A percentile compares a stretch with the other conserved stretches of the same genome.
Evolutionary conservation across 345 rosid species (phyloP).

Genomic region (Sapria himalayana): DNA sequence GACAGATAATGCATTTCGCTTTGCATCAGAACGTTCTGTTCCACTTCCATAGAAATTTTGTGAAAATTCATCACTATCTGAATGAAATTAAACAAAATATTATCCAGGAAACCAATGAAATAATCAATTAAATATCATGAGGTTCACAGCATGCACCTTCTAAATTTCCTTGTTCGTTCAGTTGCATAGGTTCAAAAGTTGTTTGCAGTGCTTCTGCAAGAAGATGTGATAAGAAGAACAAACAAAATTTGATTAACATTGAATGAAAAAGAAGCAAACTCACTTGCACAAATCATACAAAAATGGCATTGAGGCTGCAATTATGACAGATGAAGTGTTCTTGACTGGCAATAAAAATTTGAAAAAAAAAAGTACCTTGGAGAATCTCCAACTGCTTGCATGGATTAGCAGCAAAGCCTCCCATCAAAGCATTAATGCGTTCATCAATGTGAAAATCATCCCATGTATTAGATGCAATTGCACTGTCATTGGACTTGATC

Average conservation of each 20-base stretch:
- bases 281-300: too few relatives aligned
- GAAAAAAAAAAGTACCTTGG: constrained; percentile 31
- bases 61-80: constrained; percentile 16
- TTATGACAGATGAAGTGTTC: too few relatives aligned
- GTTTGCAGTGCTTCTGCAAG: constrained; percentile 57
- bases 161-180: constrained; percentile 22
- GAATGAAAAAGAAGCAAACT: too few relatives aligned
- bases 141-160: constrained; percentile 27
- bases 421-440: constrained; percentile 53
- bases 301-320: too few relatives aligned
- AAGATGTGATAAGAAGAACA: constrained; percentile 5
- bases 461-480: constrained; percentile 13
- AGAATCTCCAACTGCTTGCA: constrained; percentile 70
- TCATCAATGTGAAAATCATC: constrained; percentile 51
- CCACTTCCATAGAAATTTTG: constrained; percentile 15
- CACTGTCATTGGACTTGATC: constrained; percentile 10
- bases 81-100: background rate
- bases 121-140: background rate
- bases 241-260: too few relatives aligned
- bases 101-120: constrained; percentile 7
- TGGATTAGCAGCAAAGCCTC: constrained; percentile 39
- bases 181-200: constrained; percentile 28
- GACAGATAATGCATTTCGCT: constrained; percentile 15
- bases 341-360: too few relatives aligned
- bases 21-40: constrained; percentile 19